Evolutionary conservation across 352 stramenopile species (phyloP), one percentile per base, ranked within the genome.

Genomic region (Globisporangium cederbergense): DNA sequence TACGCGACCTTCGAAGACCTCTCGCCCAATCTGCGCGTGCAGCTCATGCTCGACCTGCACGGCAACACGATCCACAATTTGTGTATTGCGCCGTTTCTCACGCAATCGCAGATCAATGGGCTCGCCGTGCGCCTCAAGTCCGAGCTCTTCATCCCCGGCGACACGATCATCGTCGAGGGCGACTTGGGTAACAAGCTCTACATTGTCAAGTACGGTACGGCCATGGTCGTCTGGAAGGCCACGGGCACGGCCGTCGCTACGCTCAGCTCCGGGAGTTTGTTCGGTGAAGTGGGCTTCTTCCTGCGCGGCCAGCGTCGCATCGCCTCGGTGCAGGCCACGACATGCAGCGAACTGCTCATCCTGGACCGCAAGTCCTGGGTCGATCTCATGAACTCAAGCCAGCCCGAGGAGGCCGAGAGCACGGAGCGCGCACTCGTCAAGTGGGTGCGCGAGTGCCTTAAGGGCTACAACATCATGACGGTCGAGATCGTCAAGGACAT

Each of bases 241-340:
- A 89, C 79, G 0, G 78, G 79, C 22, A 89, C 78, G 8, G 80
- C 79, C 0, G 81, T 93, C 0, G 82, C 81, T 8, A 82, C 81
- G 9, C 67, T 93, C 5, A 73, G 68, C 0, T 58, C 81, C 18
- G 82, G 81, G 3, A 81, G 70, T 8, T 50, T 93, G n/a, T 93
- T 93, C 60, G 84, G 82, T 9, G 84, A 93, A 60, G 75, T 91
- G 2, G 80, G 80, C 7, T 93, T 93, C 61, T 93, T 93, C 42
- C 58, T 93, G 20, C 68, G 73, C 8, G 76, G 83, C 4, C 73
- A 81, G 14, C 69, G 80, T 4, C 81, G 83, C 32, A 88, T 87
- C 52, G 80, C 84, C 4, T 83, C 80, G 0, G 81, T 93, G 1
- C 84, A 90, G 55, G 78, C 79, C 0, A 85, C 78, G 3, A 77